Conservation (phyloP, 2,329 filamentous ascomycete genomes). For the Paecilomyces sp. region DNA sequence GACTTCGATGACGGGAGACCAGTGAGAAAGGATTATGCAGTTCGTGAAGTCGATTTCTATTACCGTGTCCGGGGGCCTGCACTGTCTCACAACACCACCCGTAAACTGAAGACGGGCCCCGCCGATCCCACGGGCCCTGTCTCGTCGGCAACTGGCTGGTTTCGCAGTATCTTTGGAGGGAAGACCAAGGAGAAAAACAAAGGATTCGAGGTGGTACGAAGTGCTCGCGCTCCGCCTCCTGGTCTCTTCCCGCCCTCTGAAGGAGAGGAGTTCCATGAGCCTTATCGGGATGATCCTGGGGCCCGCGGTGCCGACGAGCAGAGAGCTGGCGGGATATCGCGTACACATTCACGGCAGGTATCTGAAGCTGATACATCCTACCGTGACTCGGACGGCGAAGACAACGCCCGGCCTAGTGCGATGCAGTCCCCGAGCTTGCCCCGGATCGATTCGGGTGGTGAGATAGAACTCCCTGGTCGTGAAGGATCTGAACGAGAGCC, state of each 20-base stretch:
- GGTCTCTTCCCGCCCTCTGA: constrained; percentile 50
- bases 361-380: constrained; percentile 18
- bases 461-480: constrained; percentile 58
- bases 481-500: constrained; percentile 53
- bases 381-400: constrained; percentile 19
- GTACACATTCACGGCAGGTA: constrained; percentile 14
- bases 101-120: constrained; percentile 86
- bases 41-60: constrained; percentile 93
- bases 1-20: constrained; percentile 42
- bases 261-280: constrained; percentile 56
- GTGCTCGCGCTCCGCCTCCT: constrained; percentile 73
- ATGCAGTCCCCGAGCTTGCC: constrained; percentile 51
- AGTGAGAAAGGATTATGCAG: constrained; percentile 77
- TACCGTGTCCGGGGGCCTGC: constrained; percentile 88
- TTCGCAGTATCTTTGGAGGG: constrained; percentile 68
- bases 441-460: constrained; percentile 51
- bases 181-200: constrained; percentile 94
- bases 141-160: constrained; percentile 82
- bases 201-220: constrained; percentile 93
- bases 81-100: constrained; percentile 70
- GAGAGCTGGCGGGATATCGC: constrained; percentile 7
- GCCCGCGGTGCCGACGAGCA: constrained; percentile 6
- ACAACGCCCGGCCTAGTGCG: constrained; percentile 14
- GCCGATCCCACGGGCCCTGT: constrained; percentile 91
- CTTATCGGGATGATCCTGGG: constrained; percentile 52